These are phyloP conservation scores for Apophysomyces variabilis DNA, from an alignment of 371 early-diverging fungal genomes.

Conservation along the genomic window DNA sequence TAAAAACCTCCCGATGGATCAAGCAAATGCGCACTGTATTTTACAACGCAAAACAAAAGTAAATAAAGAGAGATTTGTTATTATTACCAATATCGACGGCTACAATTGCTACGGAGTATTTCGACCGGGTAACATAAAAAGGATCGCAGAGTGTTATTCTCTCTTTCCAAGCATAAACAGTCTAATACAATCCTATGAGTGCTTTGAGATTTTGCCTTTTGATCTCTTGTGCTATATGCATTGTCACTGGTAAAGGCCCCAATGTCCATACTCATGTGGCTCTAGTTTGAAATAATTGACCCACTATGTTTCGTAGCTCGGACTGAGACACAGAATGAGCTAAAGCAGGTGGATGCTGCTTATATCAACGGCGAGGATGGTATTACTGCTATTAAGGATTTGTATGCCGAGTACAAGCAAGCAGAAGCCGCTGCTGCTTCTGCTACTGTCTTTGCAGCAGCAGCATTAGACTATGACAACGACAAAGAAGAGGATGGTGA, in stretches of 20 bases:
- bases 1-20: no score
- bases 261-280: not conserved
- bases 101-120: slow-evolving; percentile 3
- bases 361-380: slow-evolving; percentile 7
- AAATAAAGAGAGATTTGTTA: no score
- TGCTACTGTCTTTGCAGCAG: slow-evolving; percentile 16
- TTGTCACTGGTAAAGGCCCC: not conserved
- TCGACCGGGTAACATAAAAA: not conserved
- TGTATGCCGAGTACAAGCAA: slow-evolving; percentile 4
- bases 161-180: not conserved
- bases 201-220: not conserved
- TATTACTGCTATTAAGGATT: slow-evolving; percentile 6
- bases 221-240: not conserved
- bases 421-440: not conserved
- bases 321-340: not conserved
- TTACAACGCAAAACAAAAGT: no score
- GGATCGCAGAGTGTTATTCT: not conserved
- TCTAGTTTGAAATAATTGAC: not conserved
- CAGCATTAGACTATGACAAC: slow-evolving; percentile 10
- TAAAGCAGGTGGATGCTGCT: not conserved
- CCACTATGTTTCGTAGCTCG: not conserved
- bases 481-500: slow-evolving; percentile 16
- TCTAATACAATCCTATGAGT: not conserved
- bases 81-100: not conserved
- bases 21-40: no score